A percentile compares a stretch with the other conserved stretches of the same genome.
Conservation (phyloP, 139 green algal species). For the Chlamydomonas sphaeroides region DNA sequence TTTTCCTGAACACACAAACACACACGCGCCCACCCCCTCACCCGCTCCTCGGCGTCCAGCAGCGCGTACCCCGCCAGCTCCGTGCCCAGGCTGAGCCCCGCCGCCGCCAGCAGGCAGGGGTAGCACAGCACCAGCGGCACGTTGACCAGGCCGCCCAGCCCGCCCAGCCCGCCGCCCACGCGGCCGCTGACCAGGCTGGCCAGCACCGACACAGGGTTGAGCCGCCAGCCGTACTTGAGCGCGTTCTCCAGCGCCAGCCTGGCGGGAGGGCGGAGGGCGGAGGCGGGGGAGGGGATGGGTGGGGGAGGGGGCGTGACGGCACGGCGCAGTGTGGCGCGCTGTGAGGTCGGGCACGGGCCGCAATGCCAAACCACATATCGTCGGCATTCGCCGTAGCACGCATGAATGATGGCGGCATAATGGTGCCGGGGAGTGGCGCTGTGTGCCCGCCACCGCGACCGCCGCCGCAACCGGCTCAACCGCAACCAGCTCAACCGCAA, state of each 20-base stretch:
- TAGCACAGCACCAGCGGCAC: slow-evolving; percentile 54
- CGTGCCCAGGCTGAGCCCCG: slow-evolving; percentile 26
- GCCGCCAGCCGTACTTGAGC: slow-evolving; percentile 83
- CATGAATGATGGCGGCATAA: too few species aligned
- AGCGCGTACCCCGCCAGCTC: slow-evolving; percentile 38
- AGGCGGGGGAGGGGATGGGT: background rate
- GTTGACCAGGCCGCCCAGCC: slow-evolving; percentile 7
- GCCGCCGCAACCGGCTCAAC: too few species aligned
- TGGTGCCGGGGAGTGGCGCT: too few species aligned
- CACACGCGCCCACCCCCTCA: background rate
- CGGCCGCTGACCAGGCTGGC: slow-evolving; percentile 8
- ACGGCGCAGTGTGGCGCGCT: too few species aligned
- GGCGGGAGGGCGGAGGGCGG: background rate
- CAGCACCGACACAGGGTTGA: slow-evolving; percentile 67
- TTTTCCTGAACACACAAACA: too few species aligned
- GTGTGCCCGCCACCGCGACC: too few species aligned
- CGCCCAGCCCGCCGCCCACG: background rate
- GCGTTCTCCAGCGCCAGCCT: slow-evolving; percentile 91
- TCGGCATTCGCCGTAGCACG: too few species aligned
- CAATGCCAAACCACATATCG: too few species aligned
- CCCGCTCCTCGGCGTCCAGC: slow-evolving; percentile 28
- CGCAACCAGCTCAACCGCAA: too few species aligned
- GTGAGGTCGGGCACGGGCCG: too few species aligned
- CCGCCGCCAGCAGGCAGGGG: slow-evolving; percentile 46
- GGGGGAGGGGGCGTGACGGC: too few species aligned